phyloP scores from a whole-genome alignment of 164 flowering plant species.

The Magnolia kwangsiensis region DNA sequence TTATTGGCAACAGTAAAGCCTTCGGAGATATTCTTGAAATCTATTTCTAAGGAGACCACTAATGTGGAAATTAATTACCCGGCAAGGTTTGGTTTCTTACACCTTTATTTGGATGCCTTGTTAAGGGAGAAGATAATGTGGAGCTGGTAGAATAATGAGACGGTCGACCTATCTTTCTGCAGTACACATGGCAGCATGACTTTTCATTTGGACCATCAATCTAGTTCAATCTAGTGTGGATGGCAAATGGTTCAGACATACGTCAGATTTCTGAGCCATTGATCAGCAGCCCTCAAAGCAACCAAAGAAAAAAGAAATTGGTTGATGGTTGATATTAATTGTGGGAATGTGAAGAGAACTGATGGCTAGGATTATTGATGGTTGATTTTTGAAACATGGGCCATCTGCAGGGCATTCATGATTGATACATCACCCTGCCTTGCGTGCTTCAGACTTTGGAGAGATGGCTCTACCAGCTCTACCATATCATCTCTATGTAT shows the following conservation, averaged over 20 bases:
- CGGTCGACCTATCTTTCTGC: background rate
- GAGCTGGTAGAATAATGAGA: too few relatives aligned
- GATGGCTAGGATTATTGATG: too few relatives aligned
- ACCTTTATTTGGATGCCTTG: background rate
- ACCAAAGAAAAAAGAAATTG: background rate
- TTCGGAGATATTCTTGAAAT: slow-evolving; percentile 79
- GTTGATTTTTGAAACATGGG: too few relatives aligned
- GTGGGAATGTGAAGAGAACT: too few relatives aligned
- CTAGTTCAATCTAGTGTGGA: background rate
- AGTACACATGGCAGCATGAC: background rate
- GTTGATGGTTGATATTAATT: background rate
- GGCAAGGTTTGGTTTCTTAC: slow-evolving; percentile 43
- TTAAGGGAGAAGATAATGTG: background rate
- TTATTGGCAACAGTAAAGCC: slow-evolving; percentile 81
- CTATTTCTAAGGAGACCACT: slow-evolving; percentile 75
- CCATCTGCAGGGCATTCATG: too few relatives aligned
- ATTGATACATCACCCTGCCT: background rate
- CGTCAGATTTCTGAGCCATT: background rate
- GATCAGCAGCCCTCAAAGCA: background rate
- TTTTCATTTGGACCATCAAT: background rate
- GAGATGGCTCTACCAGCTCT: background rate
- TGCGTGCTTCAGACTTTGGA: background rate
- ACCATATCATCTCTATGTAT: background rate
- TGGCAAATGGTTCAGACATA: background rate
- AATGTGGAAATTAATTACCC: slow-evolving; percentile 66